These are phyloP conservation scores for Tilletia indica DNA, from an alignment of 1,284 basidiomycete genomes.

Conservation along the genomic window DNA sequence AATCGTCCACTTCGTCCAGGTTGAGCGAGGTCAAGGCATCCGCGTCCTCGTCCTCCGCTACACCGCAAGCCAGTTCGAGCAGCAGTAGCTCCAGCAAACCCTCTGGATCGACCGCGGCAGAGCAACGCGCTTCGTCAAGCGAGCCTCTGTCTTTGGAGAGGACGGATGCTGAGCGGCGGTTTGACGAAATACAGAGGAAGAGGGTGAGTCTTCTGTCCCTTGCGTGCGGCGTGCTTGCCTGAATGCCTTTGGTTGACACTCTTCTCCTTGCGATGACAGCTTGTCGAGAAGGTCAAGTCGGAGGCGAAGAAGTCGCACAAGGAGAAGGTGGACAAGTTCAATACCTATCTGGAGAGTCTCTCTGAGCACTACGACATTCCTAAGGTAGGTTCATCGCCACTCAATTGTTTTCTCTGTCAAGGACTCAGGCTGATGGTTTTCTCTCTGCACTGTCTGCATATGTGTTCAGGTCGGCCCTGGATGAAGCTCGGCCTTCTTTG, in stretches of 20 bases:
- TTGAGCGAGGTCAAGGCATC: neutral
- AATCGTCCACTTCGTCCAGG: constrained; percentile 28
- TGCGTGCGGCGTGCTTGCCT: too few relatives aligned
- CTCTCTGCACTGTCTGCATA: too few relatives aligned
- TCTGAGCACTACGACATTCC: constrained; percentile 92
- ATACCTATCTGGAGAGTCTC: constrained; percentile 79
- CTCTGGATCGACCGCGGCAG: neutral
- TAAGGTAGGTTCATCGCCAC: constrained; percentile 62
- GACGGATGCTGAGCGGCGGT: constrained; percentile 85
- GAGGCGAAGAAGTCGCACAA: constrained; percentile 86
- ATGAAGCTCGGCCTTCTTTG: neutral
- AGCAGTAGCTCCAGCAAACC: neutral
- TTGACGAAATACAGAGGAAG: constrained; percentile 78
- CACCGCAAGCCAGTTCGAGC: neutral
- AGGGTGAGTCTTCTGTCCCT: constrained; percentile 64
- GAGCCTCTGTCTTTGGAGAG: constrained; percentile 57
- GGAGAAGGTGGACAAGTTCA: constrained; percentile 82
- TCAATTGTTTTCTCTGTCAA: neutral
- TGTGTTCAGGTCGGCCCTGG: constrained; percentile 6
- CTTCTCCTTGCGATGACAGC: constrained; percentile 58
- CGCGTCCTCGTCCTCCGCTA: neutral
- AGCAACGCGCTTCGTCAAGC: too few relatives aligned
- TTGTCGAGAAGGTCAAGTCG: constrained; percentile 76
- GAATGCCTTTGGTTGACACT: neutral
- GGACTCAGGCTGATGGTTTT: neutral